Base-by-base conservation (phyloP, 2,329 filamentous ascomycete genomes). In the Gnomoniopsis sp. region DNA sequence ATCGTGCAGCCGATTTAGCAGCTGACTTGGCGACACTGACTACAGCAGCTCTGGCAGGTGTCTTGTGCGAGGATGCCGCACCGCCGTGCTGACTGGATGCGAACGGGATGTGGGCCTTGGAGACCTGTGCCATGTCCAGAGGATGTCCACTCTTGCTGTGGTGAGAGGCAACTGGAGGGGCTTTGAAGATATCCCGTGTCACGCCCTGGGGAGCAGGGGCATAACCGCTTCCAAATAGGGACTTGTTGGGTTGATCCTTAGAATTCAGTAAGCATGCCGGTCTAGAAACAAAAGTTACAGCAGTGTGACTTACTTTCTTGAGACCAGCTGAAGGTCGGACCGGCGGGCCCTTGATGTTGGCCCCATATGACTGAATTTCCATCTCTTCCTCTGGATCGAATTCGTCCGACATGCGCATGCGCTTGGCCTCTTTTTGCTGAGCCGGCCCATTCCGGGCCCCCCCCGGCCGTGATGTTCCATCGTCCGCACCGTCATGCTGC, bases 71-170 rank as follows among this genome's bases (percentile, higher is more conserved):
- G 17, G 44, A 59, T 49, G 73, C 72, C 17, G 72, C 81, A 33
- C 77, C 75, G 10, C 81, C 77, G 65, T 83, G 88, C 10, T 82
- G 77, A 60, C 85, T 86, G 21, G 93, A 84, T 7, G 91, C 91
- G 69, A 97, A 97, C 2, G 91, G 90, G 65, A 97, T 97, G 30
- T 89, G 87, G n/a, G 86, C 90, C 73, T 89, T 96, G 8, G 91
- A 90, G 60, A 93, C 87, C 69, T 93, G 90, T n/a, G 88, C 85
- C 85, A 93, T 92, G 65, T 95, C 91, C 68, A 92, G 78, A 2
- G 89, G 89, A 67, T 92, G 87, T 1, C 78, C 80, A 3, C 82
- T 75, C 70, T 88, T 87, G 66, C 85, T 82, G 64, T 90, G 87
- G 66, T 91, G 89, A 21, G 80, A 78, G 15, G 84, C 86, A 52